Percentiles rank a stretch among this genome's conserved stretches.
These are phyloP conservation scores for Aureobasidium sp. DNA, from an alignment of 2,329 filamentous ascomycete genomes.

Conservation along the genomic window DNA sequence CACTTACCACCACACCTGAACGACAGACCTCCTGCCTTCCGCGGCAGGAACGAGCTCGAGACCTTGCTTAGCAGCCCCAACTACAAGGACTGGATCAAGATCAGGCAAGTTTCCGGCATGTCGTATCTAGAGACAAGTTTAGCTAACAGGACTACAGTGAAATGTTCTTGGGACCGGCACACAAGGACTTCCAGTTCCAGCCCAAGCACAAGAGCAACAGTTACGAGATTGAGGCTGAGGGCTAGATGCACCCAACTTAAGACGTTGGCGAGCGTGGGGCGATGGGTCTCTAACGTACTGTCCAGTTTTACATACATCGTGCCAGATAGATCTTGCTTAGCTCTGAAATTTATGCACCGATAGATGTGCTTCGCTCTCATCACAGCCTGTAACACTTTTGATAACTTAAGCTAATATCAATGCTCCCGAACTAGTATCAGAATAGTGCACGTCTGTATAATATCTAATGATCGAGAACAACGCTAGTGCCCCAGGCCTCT, in stretches of 20 bases:
- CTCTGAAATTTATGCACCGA: not conserved
- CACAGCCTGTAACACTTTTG: not conserved
- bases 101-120: slow-evolving; percentile 57
- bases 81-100: slow-evolving; percentile 98
- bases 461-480: not conserved
- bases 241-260: slow-evolving; percentile 25
- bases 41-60: slow-evolving; percentile 82
- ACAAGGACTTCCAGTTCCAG: slow-evolving; percentile 85
- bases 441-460: not conserved
- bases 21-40: slow-evolving; percentile 78
- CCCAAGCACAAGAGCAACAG: slow-evolving; percentile 96
- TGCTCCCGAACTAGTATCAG: not conserved
- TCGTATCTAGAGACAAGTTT: not conserved
- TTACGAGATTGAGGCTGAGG: slow-evolving; percentile 75
- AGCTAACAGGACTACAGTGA: slow-evolving; percentile 51
- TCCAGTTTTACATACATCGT: not conserved
- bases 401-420: not conserved
- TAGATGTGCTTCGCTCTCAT: not conserved
- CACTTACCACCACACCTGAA: slow-evolving; percentile 81
- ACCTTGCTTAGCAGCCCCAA: slow-evolving; percentile 85
- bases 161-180: slow-evolving; percentile 92
- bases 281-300: not conserved
- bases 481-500: not conserved
- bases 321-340: not conserved
- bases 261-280: not conserved